phyloP scores from a whole-genome alignment of 495 filamentous ascomycete species.

The Cercophora sp. region DNA sequence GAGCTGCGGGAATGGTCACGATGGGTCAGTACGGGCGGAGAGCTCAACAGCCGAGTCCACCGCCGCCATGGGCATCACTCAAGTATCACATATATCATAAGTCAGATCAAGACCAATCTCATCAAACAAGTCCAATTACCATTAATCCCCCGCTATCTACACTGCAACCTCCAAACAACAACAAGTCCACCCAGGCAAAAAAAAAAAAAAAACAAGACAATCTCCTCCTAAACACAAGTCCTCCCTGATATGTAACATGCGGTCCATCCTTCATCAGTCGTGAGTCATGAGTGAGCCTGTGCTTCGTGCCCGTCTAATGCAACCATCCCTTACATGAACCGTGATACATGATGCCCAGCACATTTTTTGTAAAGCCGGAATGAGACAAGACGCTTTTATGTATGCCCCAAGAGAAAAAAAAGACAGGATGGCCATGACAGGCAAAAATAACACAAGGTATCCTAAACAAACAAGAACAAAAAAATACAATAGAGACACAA shows the following conservation, averaged over 20 bases:
- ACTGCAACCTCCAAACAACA: not conserved
- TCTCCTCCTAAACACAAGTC: not conserved
- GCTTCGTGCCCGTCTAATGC: not conserved
- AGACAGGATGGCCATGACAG: not conserved
- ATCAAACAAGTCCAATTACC: too few species aligned
- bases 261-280: not conserved
- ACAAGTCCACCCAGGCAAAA: too few species aligned
- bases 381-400: not conserved
- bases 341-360: not conserved
- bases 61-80: too few species aligned
- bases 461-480: not conserved
- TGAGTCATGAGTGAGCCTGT: not conserved
- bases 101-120: too few species aligned
- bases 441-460: not conserved
- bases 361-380: not conserved
- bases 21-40: too few species aligned
- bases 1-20: too few species aligned
- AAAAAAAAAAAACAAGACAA: not conserved
- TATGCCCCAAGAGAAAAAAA: not conserved
- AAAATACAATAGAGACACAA: not conserved
- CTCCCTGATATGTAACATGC: too few species aligned
- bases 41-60: too few species aligned
- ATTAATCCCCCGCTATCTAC: not conserved
- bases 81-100: too few species aligned
- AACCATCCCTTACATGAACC: not conserved